Base-by-base conservation (phyloP, 495 filamentous ascomycete species). In the Articulospora tetracladia region DNA sequence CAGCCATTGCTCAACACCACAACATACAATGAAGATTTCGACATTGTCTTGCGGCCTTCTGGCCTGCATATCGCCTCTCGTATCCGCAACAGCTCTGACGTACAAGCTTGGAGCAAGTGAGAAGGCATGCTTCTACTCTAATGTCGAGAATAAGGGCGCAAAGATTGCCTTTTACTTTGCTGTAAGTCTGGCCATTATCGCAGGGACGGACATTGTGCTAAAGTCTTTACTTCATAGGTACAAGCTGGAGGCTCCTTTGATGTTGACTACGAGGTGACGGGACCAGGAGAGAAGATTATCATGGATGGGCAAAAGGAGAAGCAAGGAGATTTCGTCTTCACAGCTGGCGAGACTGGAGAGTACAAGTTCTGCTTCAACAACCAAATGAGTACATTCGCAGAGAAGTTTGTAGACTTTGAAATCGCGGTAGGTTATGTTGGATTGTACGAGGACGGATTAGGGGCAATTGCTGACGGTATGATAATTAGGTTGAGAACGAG, bases 151-250 rank as follows among this genome's bases (percentile, higher is more conserved):
- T 67, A 76, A 79, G 63, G 89, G 89, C 65, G 83, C 87, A 57
- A 98, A 98, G 81, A 79, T 98, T 53, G 95, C 95, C 19, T 99
- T 99, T 69, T 99, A 99, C 76, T 99, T 98, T 74, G 95, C 95
- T 55, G 94, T 98, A 75, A 65, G 91, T 75, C n/a, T 7, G 50
- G 19, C 59, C 57, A 32, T 17, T 11, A 19, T 19, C n/a, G 17
- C 8, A 3, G n/a, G 4, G n/a, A 44, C 39, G 3, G 3, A 44
- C 11, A 19, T 50, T 22, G 22, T 23, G 3, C 30, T 52, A 27
- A 13, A 57, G 46, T 41, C 26, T 60, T 25, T 62, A 17, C 12
- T 56, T 6, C 39, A 53, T 66, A 97, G 92, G 93, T 97, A 20
- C 92, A 97, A 94, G 89, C 92, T 19, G 92, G 92, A 62, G 91